Evolutionary conservation across 805 yeast genomes (phyloP).

Genomic region (Lipomyces sp.): DNA sequence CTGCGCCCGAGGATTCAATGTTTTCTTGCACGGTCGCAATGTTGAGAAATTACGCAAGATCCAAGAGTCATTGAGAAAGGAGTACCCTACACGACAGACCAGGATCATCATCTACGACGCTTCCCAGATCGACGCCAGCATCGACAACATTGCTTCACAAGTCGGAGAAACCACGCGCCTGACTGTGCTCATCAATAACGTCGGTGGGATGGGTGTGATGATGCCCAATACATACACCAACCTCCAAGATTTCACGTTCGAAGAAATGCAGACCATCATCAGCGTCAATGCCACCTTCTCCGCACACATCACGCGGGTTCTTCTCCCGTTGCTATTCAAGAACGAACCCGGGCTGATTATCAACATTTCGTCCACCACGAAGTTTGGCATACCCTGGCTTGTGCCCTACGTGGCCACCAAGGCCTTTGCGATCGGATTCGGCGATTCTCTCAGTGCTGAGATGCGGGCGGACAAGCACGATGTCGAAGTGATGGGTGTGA

Average conservation of each 20-base stretch:
- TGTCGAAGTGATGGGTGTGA: not conserved
- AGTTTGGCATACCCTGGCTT: constrained; percentile 1
- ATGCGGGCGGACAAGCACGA: not conserved
- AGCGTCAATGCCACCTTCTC: constrained; percentile 1
- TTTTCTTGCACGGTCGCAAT: constrained; percentile 5
- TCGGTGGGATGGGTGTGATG: constrained; percentile 1
- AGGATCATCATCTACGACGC: not conserved
- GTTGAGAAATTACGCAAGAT: not conserved
- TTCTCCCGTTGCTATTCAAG: not conserved
- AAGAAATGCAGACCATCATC: not conserved
- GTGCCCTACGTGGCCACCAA: not conserved
- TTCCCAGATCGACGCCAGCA: not conserved
- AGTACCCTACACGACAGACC: not conserved
- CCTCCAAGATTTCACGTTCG: not conserved
- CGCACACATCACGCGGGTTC: not conserved
- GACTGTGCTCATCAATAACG: constrained; percentile 1
- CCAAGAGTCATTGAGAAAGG: not conserved
- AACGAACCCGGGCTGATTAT: not conserved
- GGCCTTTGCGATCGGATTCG: constrained; percentile 3
- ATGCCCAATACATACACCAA: not conserved
- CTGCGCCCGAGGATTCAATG: not conserved
- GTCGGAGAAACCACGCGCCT: not conserved
- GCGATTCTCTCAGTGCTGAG: not conserved
- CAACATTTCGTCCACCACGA: not conserved
- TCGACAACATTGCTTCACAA: not conserved